Conservation (phyloP, 1,284 basidiomycete genomes). For the Ustilago vetiveriae region DNA sequence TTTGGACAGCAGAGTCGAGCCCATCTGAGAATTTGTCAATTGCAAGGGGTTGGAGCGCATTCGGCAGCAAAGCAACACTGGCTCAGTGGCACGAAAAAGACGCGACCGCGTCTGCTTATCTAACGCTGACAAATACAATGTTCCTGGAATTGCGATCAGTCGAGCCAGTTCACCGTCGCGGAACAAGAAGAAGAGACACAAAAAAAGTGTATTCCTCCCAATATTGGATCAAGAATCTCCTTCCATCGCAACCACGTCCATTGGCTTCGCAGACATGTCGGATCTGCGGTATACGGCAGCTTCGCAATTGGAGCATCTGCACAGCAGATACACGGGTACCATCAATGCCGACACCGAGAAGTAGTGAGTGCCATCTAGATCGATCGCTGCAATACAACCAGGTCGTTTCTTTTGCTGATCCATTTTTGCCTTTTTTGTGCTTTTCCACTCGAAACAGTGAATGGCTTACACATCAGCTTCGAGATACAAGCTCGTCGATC, state of each 20-base stretch:
- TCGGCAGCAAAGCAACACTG: conserved; percentile 1
- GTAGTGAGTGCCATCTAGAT: conserved; percentile 55
- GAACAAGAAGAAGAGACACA: not conserved
- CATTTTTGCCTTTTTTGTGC: conserved; percentile 7
- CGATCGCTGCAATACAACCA: too few relatives aligned
- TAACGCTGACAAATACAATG: conserved; percentile 1
- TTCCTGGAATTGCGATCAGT: not conserved
- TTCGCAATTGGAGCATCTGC: conserved; percentile 71
- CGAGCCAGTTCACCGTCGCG: not conserved
- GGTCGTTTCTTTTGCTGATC: too few relatives aligned
- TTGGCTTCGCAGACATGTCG: too few relatives aligned
- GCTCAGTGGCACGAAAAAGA: not conserved
- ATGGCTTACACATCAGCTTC: conserved; percentile 96
- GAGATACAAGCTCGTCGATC: conserved; percentile 90
- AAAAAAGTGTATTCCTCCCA: not conserved
- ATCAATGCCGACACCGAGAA: conserved; percentile 65
- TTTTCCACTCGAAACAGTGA: conserved; percentile 79
- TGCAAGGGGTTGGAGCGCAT: conserved; percentile 35
- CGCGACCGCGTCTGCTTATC: conserved; percentile 1
- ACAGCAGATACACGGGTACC: conserved; percentile 94
- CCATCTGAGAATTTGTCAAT: conserved; percentile 1
- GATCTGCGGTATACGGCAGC: conserved; percentile 46
- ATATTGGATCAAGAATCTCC: not conserved
- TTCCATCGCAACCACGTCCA: conserved; percentile 1
- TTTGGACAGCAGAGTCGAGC: not conserved